Evolutionary conservation across 352 stramenopile species (phyloP).

Genomic region (Globisporangium sylvaticum): DNA sequence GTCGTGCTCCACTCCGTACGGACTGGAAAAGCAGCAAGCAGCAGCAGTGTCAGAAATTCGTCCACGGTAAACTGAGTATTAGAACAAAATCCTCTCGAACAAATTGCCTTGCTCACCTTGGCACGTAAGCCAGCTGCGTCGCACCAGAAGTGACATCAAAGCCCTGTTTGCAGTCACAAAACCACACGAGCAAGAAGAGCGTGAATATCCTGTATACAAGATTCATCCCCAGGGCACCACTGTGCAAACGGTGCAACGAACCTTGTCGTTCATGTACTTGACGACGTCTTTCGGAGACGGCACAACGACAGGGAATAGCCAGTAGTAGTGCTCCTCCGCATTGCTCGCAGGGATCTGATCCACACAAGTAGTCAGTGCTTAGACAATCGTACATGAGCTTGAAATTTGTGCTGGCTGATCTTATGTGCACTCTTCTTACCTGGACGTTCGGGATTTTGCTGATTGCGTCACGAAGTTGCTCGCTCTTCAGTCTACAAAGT

Average conservation of each 20-base stretch:
- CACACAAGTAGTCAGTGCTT: neutral
- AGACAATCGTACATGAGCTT: neutral
- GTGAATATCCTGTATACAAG: neutral
- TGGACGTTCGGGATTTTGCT: slow-evolving; percentile 52
- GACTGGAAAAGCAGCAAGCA: slow-evolving; percentile 19
- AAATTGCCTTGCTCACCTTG: slow-evolving; percentile 31
- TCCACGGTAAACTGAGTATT: neutral
- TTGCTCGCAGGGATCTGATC: slow-evolving; percentile 52
- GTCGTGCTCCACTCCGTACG: slow-evolving; percentile 44
- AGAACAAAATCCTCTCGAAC: neutral
- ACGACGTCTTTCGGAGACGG: slow-evolving; percentile 46
- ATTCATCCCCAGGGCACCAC: too few species aligned
- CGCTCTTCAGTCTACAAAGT: slow-evolving; percentile 52
- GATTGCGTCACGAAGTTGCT: slow-evolving; percentile 50
- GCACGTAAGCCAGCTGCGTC: slow-evolving; percentile 67
- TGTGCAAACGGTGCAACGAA: slow-evolving; percentile 15
- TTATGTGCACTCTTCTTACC: too few species aligned
- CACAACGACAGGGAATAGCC: slow-evolving; percentile 77
- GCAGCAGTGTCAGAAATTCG: neutral
- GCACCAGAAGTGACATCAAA: slow-evolving; percentile 80
- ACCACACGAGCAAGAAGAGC: neutral
- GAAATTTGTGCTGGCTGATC: too few species aligned
- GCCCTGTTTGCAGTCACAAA: slow-evolving; percentile 29
- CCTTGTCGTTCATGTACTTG: slow-evolving; percentile 69
- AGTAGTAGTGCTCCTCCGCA: slow-evolving; percentile 74